A percentile compares a stretch with the other conserved stretches of the same genome.
Evolutionary conservation across 169 alveolate genomes (phyloP).

Genomic region (Plasmodium vivax): DNA sequence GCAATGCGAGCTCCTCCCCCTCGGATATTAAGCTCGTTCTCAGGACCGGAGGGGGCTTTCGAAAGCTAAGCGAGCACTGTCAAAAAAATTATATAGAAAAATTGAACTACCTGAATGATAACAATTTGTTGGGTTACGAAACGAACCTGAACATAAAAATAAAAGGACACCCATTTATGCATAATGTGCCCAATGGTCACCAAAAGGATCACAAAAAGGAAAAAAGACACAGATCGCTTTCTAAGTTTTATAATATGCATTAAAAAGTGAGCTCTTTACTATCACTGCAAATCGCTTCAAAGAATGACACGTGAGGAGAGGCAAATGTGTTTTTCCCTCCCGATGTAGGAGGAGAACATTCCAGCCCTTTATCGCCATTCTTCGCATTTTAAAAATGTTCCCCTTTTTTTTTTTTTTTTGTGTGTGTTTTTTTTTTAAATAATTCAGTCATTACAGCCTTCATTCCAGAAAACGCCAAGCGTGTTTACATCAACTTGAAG

Average conservation of each 20-base stretch:
- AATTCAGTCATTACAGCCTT: neutral
- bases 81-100: constrained; percentile 65
- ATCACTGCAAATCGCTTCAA: neutral
- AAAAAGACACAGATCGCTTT: constrained; percentile 73
- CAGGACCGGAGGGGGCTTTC: constrained; percentile 68
- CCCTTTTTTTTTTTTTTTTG: neutral
- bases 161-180: constrained; percentile 67
- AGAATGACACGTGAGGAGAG: neutral
- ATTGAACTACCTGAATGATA: constrained; percentile 65
- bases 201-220: constrained; percentile 44
- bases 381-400: neutral
- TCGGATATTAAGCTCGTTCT: constrained; percentile 57
- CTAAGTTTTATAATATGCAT: constrained; percentile 70
- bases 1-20: constrained; percentile 19
- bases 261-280: constrained; percentile 7
- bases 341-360: neutral
- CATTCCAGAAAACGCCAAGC: neutral
- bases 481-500: neutral
- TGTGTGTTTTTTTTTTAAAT: neutral
- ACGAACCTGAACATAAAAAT: constrained; percentile 65
- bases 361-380: neutral
- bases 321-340: neutral
- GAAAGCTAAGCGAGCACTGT: constrained; percentile 56
- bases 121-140: constrained; percentile 67
- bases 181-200: constrained; percentile 5